A percentile compares a stretch with the other conserved stretches of the same genome.
These are phyloP conservation scores for Globisporangium splendens DNA, from an alignment of 352 stramenopile genomes.

Conservation along the genomic window DNA sequence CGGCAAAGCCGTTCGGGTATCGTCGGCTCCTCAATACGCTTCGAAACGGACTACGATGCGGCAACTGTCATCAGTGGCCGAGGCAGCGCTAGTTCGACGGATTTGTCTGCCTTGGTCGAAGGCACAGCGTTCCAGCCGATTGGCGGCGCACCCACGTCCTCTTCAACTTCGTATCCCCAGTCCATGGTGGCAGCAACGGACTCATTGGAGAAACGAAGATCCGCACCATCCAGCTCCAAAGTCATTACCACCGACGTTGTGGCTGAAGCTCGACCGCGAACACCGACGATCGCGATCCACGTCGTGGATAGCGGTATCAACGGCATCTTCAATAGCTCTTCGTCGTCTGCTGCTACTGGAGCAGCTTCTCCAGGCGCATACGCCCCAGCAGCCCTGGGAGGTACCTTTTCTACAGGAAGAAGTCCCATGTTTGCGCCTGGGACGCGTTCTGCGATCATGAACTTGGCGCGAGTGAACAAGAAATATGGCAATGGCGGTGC, in stretches of 20 bases:
- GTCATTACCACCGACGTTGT: background rate
- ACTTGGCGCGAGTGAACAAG: background rate
- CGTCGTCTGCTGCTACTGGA: too few relatives aligned
- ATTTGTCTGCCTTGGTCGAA: background rate
- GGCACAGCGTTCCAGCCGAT: slow-evolving; percentile 2
- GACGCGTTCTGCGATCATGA: slow-evolving; percentile 13
- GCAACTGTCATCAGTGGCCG: background rate
- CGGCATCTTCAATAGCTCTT: slow-evolving; percentile 9
- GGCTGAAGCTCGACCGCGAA: background rate
- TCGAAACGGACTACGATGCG: slow-evolving; percentile 9
- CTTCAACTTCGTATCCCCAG: background rate
- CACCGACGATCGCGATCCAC: slow-evolving; percentile 4
- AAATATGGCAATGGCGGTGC: background rate
- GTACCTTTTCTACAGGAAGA: background rate
- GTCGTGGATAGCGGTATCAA: slow-evolving; percentile 15
- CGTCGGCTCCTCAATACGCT: slow-evolving; percentile 21
- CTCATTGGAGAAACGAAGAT: slow-evolving; percentile 2
- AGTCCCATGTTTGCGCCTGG: background rate
- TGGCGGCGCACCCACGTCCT: too few relatives aligned
- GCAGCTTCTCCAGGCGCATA: too few relatives aligned
- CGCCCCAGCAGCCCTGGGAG: too few relatives aligned
- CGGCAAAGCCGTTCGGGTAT: slow-evolving; percentile 22
- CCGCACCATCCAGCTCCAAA: background rate
- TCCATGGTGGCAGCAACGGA: background rate
- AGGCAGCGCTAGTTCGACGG: background rate